Percentiles rank a stretch among this genome's conserved stretches.
Evolutionary conservation across 148 eudicot species (phyloP).

Genomic region (Drosera capensis): DNA sequence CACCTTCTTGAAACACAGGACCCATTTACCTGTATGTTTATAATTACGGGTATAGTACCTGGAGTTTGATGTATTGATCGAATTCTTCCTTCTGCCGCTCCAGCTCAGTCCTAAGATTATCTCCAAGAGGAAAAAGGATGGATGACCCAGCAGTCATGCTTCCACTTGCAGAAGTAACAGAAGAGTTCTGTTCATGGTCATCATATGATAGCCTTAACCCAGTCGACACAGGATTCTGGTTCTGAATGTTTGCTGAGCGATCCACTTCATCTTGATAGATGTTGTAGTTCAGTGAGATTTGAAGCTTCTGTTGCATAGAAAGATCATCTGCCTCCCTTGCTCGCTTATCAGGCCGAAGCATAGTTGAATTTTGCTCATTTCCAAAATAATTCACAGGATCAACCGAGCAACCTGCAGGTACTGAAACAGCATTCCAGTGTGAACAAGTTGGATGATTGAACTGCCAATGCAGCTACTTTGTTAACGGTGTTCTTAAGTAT

Average conservation of each 20-base stretch:
- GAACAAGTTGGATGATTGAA: not conserved
- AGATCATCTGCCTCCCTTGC: constrained; percentile 40
- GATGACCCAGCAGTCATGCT: constrained; percentile 54
- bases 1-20: no score
- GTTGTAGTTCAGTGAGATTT: constrained; percentile 48
- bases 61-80: constrained; percentile 58
- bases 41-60: constrained; percentile 30
- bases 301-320: constrained; percentile 62
- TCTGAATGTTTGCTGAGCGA: constrained; percentile 38
- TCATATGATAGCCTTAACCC: constrained; percentile 86
- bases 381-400: constrained; percentile 70
- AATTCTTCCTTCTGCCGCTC: constrained; percentile 76
- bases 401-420: constrained; percentile 40
- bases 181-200: constrained; percentile 86
- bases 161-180: constrained; percentile 83
- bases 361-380: constrained; percentile 35
- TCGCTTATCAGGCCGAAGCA: constrained; percentile 43
- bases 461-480: not conserved
- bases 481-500: no score
- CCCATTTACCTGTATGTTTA: no score
- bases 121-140: constrained; percentile 40
- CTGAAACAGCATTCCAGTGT: constrained; percentile 11
- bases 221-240: constrained; percentile 70
- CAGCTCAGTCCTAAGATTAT: constrained; percentile 50
- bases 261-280: constrained; percentile 43